A percentile compares a stretch with the other conserved stretches of the same genome.
These are phyloP conservation scores for Tubosaeta brunneosetosa DNA, from an alignment of 768 basidiomycete species.

Conservation along the genomic window DNA sequence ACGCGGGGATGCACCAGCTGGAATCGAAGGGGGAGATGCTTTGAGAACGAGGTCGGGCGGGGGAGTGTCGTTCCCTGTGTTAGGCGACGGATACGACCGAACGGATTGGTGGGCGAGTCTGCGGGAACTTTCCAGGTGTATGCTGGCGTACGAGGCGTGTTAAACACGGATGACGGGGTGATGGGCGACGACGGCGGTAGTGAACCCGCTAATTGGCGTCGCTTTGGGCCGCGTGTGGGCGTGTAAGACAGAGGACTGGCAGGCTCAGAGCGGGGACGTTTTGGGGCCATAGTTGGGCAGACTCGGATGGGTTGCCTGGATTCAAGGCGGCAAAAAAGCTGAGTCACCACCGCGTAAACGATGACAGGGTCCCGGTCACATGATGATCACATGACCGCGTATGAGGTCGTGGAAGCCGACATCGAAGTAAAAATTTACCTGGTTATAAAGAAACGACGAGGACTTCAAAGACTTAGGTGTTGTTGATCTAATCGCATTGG, in stretches of 20 bases:
- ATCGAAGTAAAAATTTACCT: too few species aligned
- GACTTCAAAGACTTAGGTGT: too few species aligned
- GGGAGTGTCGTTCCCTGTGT: conserved; percentile 37
- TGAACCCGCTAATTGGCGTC: conserved; percentile 15
- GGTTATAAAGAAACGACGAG: too few species aligned
- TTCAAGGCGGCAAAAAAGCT: conserved; percentile 1
- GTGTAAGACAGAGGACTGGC: conserved; percentile 26
- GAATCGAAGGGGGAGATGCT: conserved; percentile 61
- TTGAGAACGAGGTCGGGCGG: conserved; percentile 45
- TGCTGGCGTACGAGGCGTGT: conserved; percentile 36
- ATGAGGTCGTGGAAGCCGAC: not conserved
- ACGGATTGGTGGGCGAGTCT: conserved; percentile 70
- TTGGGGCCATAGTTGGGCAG: conserved; percentile 19
- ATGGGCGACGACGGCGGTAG: conserved; percentile 28
- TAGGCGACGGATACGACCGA: conserved; percentile 50
- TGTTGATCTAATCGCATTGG: too few species aligned
- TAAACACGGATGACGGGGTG: conserved; percentile 22
- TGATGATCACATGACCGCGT: conserved; percentile 19
- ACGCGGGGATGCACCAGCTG: conserved; percentile 45
- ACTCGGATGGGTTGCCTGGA: too few species aligned
- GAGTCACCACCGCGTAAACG: conserved; percentile 13
- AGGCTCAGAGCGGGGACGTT: conserved; percentile 28
- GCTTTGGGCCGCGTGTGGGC: conserved; percentile 30
- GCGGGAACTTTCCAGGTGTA: conserved; percentile 44
- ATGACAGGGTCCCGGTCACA: conserved; percentile 4